Evolutionary conservation across 1,139 yeast species (phyloP).

Genomic region (Kodamaea suecica): DNA sequence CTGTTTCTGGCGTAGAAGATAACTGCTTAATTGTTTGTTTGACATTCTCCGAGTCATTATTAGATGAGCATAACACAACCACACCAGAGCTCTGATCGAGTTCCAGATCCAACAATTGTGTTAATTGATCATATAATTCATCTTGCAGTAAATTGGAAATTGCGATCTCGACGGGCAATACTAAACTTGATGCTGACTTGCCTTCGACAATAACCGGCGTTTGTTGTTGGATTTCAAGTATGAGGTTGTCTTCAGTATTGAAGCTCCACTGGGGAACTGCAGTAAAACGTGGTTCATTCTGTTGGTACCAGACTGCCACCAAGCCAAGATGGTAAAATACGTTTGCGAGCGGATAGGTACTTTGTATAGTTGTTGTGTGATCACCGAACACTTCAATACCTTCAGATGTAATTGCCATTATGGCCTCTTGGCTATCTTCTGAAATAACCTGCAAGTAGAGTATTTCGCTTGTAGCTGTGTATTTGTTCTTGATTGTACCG

Average conservation of each 20-base stretch:
- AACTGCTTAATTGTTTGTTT: constrained; percentile 32
- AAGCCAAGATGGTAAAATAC: constrained; percentile 11
- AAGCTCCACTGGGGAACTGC: constrained; percentile 16
- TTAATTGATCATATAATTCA: constrained; percentile 25
- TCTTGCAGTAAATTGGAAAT: constrained; percentile 22
- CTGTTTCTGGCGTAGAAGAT: constrained; percentile 18
- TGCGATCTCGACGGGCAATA: constrained; percentile 12
- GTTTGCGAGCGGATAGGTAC: not conserved
- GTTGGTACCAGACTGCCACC: constrained; percentile 34
- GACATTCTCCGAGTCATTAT: constrained; percentile 31
- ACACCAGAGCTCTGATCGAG: constrained; percentile 10
- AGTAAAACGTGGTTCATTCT: constrained; percentile 1
- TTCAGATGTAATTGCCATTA: constrained; percentile 26
- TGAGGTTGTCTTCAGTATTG: constrained; percentile 11
- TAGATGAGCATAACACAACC: constrained; percentile 31
- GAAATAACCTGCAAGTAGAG: constrained; percentile 8
- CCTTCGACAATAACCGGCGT: too few species aligned
- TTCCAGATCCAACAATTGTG: constrained; percentile 13
- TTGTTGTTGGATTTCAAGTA: not conserved
- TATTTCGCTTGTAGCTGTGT: not conserved
- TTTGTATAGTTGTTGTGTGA: not conserved
- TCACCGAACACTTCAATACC: constrained; percentile 25
- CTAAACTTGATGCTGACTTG: constrained; percentile 1
- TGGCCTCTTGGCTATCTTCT: constrained; percentile 13
- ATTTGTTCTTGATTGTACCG: constrained; percentile 6